Percentiles rank a stretch among this genome's conserved stretches.
These are phyloP conservation scores for Neonectria sp. DNA, from an alignment of 2,329 filamentous ascomycete genomes.

Conservation along the genomic window DNA sequence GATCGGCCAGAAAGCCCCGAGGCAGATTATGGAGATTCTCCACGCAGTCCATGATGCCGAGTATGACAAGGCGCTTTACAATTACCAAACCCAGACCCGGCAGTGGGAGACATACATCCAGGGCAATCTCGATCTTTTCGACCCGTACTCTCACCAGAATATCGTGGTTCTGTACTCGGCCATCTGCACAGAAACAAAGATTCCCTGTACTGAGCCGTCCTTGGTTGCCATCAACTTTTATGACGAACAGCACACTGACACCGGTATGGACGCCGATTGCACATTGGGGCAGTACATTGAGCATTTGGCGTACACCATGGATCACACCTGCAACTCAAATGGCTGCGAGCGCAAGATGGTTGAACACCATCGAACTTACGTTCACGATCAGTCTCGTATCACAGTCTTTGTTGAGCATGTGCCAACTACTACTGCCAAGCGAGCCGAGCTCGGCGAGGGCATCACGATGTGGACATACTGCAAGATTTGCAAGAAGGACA, in stretches of 20 bases:
- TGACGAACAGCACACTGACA: constrained; percentile 86
- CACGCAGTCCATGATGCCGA: constrained; percentile 97
- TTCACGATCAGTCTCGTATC: constrained; percentile 94
- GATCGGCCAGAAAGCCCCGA: constrained; percentile 83
- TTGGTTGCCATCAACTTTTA: constrained; percentile 95
- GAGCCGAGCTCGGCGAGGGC: constrained; percentile 66
- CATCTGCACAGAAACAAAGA: constrained; percentile 93
- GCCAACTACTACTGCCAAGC: constrained; percentile 59
- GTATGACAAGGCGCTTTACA: constrained; percentile 94
- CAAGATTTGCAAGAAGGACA: constrained; percentile 92
- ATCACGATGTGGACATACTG: constrained; percentile 99
- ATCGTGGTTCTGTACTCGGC: constrained; percentile 95
- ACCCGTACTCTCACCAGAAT: constrained; percentile 96
- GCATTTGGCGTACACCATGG: constrained; percentile 84
- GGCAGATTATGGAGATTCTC: constrained; percentile 92
- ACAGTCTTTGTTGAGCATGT: constrained; percentile 85
- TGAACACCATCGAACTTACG: constrained; percentile 96
- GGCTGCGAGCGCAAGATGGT: constrained; percentile 91
- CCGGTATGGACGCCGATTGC: constrained; percentile 85
- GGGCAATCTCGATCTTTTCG: constrained; percentile 89
- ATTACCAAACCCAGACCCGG: constrained; percentile 93
- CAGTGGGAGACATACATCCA: constrained; percentile 98
- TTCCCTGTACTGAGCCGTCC: constrained; percentile 92
- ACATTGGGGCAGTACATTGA: constrained; percentile 97
- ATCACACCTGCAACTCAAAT: constrained; percentile 84